These are phyloP conservation scores for Lyophyllum atratum DNA, from an alignment of 768 basidiomycete genomes.

Conservation along the genomic window DNA sequence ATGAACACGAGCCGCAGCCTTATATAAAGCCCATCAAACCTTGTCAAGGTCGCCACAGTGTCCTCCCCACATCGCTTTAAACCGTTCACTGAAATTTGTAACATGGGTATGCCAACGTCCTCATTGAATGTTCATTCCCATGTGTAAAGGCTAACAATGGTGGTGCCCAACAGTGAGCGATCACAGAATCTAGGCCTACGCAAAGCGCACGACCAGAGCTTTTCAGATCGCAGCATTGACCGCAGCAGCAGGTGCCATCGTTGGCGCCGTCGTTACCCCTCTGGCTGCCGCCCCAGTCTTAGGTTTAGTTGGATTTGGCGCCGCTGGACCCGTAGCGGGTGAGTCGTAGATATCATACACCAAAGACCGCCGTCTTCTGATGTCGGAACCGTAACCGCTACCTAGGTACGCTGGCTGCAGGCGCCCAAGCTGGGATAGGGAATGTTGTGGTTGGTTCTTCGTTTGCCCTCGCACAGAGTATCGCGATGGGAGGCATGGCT, in stretches of 20 bases:
- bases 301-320: constrained; percentile 18
- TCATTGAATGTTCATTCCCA: too few relatives aligned
- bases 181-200: too few relatives aligned
- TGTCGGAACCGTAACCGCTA: neutral
- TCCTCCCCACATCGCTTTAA: too few relatives aligned
- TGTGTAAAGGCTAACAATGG: too few relatives aligned
- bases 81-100: too few relatives aligned
- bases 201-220: too few relatives aligned
- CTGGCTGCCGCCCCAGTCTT: constrained; percentile 13
- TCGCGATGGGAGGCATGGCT: constrained; percentile 19
- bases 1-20: too few relatives aligned
- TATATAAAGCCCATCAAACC: too few relatives aligned
- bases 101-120: too few relatives aligned
- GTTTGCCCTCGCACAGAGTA: constrained; percentile 22
- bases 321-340: constrained; percentile 19
- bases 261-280: constrained; percentile 14
- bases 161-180: too few relatives aligned
- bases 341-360: neutral
- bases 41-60: too few relatives aligned
- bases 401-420: constrained; percentile 21
- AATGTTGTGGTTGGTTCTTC: constrained; percentile 18
- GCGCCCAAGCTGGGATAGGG: constrained; percentile 22
- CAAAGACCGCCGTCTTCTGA: neutral
- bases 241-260: neutral
- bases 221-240: neutral